phyloP scores from a whole-genome alignment of 2,329 filamentous ascomycete species.

The Colletotrichum somersetense region DNA sequence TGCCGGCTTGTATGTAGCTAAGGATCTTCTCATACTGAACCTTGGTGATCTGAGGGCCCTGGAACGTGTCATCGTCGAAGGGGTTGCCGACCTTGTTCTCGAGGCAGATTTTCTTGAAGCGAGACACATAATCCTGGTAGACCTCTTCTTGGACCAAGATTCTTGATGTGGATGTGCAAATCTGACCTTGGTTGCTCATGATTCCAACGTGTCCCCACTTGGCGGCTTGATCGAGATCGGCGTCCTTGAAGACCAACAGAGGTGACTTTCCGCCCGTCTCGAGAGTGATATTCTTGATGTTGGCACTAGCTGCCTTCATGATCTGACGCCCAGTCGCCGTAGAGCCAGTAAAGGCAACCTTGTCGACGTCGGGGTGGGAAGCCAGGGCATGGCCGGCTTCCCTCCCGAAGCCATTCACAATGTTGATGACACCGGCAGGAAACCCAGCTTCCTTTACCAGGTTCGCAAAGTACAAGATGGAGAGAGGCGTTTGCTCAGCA shows the following conservation, averaged over 20 bases:
- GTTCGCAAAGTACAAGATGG: constrained; percentile 73
- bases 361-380: constrained; percentile 76
- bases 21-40: constrained; percentile 78
- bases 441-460: constrained; percentile 81
- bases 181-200: constrained; percentile 73
- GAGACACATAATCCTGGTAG: constrained; percentile 72
- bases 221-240: constrained; percentile 75
- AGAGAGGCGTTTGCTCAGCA: constrained; percentile 76
- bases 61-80: constrained; percentile 76
- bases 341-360: constrained; percentile 84
- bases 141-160: constrained; percentile 73
- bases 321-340: constrained; percentile 79
- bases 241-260: constrained; percentile 73
- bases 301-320: constrained; percentile 80
- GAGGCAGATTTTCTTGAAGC: constrained; percentile 70
- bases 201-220: constrained; percentile 67
- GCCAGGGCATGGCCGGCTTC: constrained; percentile 78
- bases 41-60: constrained; percentile 81
- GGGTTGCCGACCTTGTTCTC: constrained; percentile 77
- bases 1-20: constrained; percentile 76
- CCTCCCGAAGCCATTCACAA: constrained; percentile 78
- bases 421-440: constrained; percentile 82
- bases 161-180: constrained; percentile 74
- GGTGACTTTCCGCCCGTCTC: constrained; percentile 78
- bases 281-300: constrained; percentile 74